Base-by-base conservation (phyloP, 208 protist genomes). In the Angomonas deanei region DNA sequence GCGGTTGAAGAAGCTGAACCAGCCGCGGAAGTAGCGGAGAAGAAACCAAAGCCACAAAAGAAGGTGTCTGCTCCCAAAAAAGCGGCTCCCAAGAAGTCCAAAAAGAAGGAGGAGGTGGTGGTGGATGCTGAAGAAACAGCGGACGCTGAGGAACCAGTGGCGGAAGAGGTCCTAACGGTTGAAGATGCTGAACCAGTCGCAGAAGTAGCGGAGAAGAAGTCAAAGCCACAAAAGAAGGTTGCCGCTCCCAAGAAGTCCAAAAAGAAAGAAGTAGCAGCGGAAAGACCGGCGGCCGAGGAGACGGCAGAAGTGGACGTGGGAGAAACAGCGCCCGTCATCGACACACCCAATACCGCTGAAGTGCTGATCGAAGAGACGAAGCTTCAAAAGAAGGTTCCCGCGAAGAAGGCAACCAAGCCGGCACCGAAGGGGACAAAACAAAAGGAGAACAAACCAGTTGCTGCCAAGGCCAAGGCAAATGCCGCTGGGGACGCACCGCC, bases 61-160 rank as follows among this genome's bases (percentile, higher is more conserved):
- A 72, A 66, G 50, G 48, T 31, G 46, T 36, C 61, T 3, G 38
- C 57, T 28, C 26, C 61, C 54, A 68, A 54, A 47, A 65, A 53
- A 36, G 53, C 46, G 0, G 32, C 32, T 5, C 10, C 57, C 8
- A 50, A 27, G 17, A 64, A 24, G 24, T 36, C 21, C 17, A 64
- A 63, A 46, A 28, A 46, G 68, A 46, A 24, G 58, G 21, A 48
- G 24, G 17, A 39, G 26, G 31, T 32, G 23, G 17, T 27, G 28
- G 24, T 17, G 24, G 39, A 52, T 3, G 13, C 15, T 24, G 27
- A 34, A 21, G 47, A 57, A 11, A 19, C 28, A 1, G 23, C 46
- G 17, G 34, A 55, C 42, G 31, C n/a, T n/a, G n/a, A n/a, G n/a
- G n/a, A n/a, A n/a, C n/a, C n/a, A n/a, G n/a, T n/a, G n/a, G n/a